phyloP scores from a whole-genome alignment of 768 basidiomycete species.

The Terana coerulea region DNA sequence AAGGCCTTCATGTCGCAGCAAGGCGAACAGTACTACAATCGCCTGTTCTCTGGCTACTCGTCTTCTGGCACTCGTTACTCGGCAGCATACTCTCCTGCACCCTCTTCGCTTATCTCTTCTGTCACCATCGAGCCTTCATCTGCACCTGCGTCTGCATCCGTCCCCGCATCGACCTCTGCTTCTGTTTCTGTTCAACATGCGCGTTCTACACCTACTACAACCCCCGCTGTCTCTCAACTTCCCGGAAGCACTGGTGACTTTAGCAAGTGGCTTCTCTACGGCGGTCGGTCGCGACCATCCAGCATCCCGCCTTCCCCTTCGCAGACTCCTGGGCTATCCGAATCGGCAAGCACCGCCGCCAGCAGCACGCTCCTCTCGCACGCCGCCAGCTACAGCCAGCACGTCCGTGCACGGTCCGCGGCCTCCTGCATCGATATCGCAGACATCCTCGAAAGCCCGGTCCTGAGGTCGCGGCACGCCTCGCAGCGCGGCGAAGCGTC shows the following conservation, averaged over 20 bases:
- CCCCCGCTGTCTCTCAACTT: neutral
- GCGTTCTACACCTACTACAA: neutral
- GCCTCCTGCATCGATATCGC: constrained; percentile 14
- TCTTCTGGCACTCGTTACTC: constrained; percentile 5
- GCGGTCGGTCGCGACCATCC: constrained; percentile 5
- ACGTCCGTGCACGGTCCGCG: constrained; percentile 5
- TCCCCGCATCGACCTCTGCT: neutral
- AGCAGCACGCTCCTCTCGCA: constrained; percentile 8
- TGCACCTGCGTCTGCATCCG: neutral
- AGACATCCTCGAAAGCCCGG: constrained; percentile 22
- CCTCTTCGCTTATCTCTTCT: neutral
- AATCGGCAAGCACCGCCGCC: constrained; percentile 2
- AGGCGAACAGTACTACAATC: constrained; percentile 44
- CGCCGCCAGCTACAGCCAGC: neutral
- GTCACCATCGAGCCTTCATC: too few species aligned
- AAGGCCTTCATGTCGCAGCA: constrained; percentile 47
- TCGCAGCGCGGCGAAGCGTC: too few species aligned
- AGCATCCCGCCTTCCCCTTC: constrained; percentile 12
- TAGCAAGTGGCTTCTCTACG: constrained; percentile 14
- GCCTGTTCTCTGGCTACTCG: constrained; percentile 21
- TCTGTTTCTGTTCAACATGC: neutral
- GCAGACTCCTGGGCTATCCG: constrained; percentile 12
- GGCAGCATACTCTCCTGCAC: neutral
- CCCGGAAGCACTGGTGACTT: constrained; percentile 5
- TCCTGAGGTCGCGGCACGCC: constrained; percentile 13